Conservation (phyloP, 2,329 filamentous ascomycete species). For the Atkinsonella hypoxylon region DNA sequence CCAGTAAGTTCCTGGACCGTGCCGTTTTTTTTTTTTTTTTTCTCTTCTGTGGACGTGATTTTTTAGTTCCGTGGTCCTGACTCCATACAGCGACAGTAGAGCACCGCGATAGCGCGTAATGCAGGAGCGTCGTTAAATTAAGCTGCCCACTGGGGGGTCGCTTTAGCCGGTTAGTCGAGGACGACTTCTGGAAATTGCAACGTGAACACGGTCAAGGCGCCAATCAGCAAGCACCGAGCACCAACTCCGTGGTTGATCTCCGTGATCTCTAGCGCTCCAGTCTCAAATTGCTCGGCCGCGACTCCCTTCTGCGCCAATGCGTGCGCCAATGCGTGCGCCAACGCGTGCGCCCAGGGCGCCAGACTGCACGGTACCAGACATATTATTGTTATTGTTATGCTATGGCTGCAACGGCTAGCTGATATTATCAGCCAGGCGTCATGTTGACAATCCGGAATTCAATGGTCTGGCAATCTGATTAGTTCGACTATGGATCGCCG, state of each 20-base stretch:
- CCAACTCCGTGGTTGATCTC: too few species aligned
- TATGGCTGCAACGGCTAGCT: too few species aligned
- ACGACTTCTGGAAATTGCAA: slow-evolving; percentile 9
- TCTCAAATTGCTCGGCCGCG: too few species aligned
- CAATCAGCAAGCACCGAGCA: background rate
- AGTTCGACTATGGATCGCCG: slow-evolving; percentile 19
- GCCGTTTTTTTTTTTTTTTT: background rate
- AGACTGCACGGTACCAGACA: too few species aligned
- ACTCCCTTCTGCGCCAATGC: too few species aligned
- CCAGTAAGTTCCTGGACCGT: background rate
- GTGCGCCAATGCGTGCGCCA: too few species aligned
- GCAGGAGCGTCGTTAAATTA: slow-evolving; percentile 4
- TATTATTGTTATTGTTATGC: too few species aligned
- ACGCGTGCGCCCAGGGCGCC: too few species aligned
- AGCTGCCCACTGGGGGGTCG: background rate
- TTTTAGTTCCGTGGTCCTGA: background rate
- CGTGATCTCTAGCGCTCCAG: too few species aligned
- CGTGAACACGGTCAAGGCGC: background rate
- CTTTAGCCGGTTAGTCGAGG: slow-evolving; percentile 1
- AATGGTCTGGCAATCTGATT: background rate
- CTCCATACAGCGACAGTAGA: background rate
- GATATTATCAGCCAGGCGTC: too few species aligned
- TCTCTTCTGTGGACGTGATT: background rate
- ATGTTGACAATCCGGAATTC: too few species aligned
- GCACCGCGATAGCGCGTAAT: background rate